Percentiles rank a stretch among this genome's conserved stretches.
These are phyloP conservation scores for Cercophora samala DNA, from an alignment of 495 filamentous ascomycete genomes.

Conservation along the genomic window DNA sequence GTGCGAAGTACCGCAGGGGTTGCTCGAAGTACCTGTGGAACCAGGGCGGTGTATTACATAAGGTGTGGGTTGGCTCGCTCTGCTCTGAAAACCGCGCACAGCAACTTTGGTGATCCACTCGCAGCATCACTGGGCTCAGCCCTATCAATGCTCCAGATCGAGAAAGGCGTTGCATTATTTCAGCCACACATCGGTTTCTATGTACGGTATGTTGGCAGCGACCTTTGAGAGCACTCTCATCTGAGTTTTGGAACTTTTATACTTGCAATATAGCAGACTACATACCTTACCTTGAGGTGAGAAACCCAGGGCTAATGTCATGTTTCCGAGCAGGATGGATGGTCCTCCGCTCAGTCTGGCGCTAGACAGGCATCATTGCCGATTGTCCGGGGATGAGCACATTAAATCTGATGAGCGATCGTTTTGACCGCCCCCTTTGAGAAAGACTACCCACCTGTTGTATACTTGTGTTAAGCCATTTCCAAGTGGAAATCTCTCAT, in stretches of 20 bases:
- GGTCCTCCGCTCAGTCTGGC: not conserved
- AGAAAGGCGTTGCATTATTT: constrained; percentile 1
- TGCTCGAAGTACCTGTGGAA: constrained; percentile 3
- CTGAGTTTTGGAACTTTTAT: not conserved
- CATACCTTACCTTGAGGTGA: not conserved
- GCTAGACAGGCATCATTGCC: not conserved
- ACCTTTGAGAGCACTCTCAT: not conserved
- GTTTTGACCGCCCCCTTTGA: not conserved
- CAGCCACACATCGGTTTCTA: not conserved
- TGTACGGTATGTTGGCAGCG: not conserved
- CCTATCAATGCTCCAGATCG: constrained; percentile 6
- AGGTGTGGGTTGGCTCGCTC: not conserved
- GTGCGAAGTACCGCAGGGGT: constrained; percentile 1
- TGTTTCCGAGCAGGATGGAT: not conserved
- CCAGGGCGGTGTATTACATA: not conserved
- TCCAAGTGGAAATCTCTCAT: not conserved
- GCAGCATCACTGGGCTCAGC: not conserved
- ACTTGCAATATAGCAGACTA: no score
- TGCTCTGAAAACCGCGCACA: not conserved
- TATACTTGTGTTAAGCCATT: not conserved
- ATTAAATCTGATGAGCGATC: not conserved
- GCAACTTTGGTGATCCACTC: not conserved
- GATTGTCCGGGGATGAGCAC: not conserved
- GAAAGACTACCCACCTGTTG: not conserved
- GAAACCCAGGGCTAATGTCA: not conserved